phyloP scores from a whole-genome alignment of 768 basidiomycete species.

The Dentipellis fragilis region DNA sequence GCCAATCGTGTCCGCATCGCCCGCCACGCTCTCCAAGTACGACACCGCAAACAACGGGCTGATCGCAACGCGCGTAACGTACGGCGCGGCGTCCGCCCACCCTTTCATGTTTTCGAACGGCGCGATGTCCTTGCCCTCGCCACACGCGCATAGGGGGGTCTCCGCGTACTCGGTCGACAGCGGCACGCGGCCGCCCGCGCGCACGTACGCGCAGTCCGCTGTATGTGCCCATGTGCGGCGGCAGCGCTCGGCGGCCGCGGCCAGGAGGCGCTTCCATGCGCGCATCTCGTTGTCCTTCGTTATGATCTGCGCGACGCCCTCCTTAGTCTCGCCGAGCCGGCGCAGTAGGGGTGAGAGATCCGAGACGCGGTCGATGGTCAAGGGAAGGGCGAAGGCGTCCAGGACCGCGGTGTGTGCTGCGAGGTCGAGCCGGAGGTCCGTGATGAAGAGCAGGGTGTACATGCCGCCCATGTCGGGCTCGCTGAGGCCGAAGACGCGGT shows the following conservation, averaged over 20 bases:
- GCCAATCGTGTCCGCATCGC: neutral
- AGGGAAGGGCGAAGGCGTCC: constrained; percentile 37
- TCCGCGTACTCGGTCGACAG: constrained; percentile 25
- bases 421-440: constrained; percentile 36
- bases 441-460: constrained; percentile 38
- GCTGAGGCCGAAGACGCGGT: neutral
- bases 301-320: constrained; percentile 1
- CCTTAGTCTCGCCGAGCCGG: neutral
- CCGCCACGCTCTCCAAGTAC: constrained; percentile 33
- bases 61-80: constrained; percentile 40
- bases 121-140: constrained; percentile 35
- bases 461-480: constrained; percentile 5
- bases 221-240: constrained; percentile 38
- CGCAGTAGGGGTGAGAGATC: neutral
- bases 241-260: constrained; percentile 41
- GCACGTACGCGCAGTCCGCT: constrained; percentile 38
- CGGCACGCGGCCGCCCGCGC: constrained; percentile 23
- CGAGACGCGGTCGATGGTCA: constrained; percentile 16
- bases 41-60: constrained; percentile 44
- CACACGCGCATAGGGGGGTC: constrained; percentile 43
- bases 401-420: constrained; percentile 38
- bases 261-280: constrained; percentile 43
- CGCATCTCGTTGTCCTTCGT: constrained; percentile 25
- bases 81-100: constrained; percentile 33
- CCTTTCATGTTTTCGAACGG: constrained; percentile 21